Evolutionary conservation across 75 land plant species (phyloP).

Genomic region (Isoetes taiwanensis): DNA sequence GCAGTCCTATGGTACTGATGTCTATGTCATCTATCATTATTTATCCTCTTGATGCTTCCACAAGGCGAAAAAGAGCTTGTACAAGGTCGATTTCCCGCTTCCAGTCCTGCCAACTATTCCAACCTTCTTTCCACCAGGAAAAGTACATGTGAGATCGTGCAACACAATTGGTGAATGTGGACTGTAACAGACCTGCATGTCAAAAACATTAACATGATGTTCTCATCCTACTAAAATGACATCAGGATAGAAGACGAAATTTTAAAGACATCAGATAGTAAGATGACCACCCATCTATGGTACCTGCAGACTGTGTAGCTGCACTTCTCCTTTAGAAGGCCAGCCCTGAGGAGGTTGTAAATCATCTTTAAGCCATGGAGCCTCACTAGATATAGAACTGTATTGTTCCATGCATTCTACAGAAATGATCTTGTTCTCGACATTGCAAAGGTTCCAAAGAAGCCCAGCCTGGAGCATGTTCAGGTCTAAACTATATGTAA

Average conservation of each 20-base stretch:
- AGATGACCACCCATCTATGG: neutral
- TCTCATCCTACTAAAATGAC: too few species aligned
- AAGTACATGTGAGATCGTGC: neutral
- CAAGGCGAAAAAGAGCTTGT: neutral
- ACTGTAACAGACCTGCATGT: neutral
- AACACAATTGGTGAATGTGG: neutral
- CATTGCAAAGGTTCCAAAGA: neutral
- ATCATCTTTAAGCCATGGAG: neutral
- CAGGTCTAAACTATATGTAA: neutral
- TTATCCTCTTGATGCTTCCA: neutral
- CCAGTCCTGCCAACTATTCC: conserved; percentile 1
- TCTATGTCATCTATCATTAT: conserved; percentile 1
- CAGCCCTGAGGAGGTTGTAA: neutral
- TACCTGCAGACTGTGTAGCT: neutral
- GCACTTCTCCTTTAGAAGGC: neutral
- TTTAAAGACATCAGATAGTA: neutral
- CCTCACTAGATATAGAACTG: neutral
- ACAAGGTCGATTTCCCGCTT: conserved; percentile 1
- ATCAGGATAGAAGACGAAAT: neutral
- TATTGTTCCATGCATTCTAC: neutral
- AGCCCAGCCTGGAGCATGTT: neutral
- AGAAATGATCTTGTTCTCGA: neutral
- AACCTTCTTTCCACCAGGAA: neutral
- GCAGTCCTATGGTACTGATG: neutral
- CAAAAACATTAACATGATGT: too few species aligned